Evolutionary conservation across 148 eudicot species (phyloP).

Genomic region (Rhododendron vialii): DNA sequence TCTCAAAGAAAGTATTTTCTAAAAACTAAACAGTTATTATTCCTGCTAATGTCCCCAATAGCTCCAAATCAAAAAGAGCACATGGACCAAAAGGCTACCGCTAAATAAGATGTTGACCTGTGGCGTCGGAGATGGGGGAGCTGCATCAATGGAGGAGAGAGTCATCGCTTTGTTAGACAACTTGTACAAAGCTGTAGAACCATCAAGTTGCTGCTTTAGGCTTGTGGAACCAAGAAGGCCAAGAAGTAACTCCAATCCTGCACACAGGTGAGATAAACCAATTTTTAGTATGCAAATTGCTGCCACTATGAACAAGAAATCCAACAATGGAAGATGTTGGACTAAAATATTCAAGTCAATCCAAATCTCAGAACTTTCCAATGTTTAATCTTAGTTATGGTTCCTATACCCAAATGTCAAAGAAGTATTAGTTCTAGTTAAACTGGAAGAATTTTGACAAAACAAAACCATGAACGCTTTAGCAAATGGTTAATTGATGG

Average conservation of each 20-base stretch:
- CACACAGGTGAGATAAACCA: background rate
- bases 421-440: no score
- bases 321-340: background rate
- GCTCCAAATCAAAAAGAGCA: background rate
- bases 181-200: constrained; percentile 68
- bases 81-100: background rate
- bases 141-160: constrained; percentile 68
- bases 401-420: no score
- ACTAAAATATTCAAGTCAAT: background rate
- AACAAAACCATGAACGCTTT: no score
- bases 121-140: constrained; percentile 82
- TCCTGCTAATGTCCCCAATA: background rate
- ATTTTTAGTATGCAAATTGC: background rate
- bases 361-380: no score
- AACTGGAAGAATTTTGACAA: no score
- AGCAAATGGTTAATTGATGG: no score
- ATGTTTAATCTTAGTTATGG: no score
- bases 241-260: constrained; percentile 74
- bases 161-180: constrained; percentile 66
- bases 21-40: background rate
- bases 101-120: constrained; percentile 39
- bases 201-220: constrained; percentile 67
- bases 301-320: background rate
- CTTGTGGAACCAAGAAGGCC: constrained; percentile 65
- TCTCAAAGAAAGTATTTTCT: background rate